These are phyloP conservation scores for Candida glaebosa DNA, from an alignment of 805 yeast genomes.

Conservation along the genomic window DNA sequence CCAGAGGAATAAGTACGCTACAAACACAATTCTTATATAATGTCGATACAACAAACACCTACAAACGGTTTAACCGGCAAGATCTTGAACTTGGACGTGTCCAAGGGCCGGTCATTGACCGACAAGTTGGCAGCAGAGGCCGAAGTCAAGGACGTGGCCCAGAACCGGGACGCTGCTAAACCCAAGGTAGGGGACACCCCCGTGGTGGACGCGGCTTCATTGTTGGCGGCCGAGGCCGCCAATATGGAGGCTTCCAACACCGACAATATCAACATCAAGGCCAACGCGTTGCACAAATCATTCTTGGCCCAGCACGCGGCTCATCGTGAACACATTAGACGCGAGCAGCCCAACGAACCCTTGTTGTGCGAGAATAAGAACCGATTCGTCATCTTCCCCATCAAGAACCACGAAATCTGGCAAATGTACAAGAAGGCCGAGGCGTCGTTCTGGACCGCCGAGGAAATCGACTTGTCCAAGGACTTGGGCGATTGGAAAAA, in stretches of 20 bases:
- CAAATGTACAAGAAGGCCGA: constrained; percentile 98
- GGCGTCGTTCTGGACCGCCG: constrained; percentile 99
- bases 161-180: constrained; percentile 7
- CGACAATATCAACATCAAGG: constrained; percentile 18
- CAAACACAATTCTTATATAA: too few species aligned
- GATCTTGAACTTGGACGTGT: constrained; percentile 38
- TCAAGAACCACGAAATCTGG: constrained; percentile 97
- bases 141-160: constrained; percentile 29
- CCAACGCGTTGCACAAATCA: constrained; percentile 41
- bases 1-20: too few species aligned
- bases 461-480: constrained; percentile 93
- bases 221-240: constrained; percentile 1
- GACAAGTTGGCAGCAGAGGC: constrained; percentile 43
- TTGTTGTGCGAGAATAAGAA: constrained; percentile 77
- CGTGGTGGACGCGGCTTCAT: constrained; percentile 1
- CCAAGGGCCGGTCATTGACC: constrained; percentile 36
- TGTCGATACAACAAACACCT: constrained; percentile 63
- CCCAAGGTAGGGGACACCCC: constrained; percentile 12
- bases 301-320: constrained; percentile 61
- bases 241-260: constrained; percentile 15
- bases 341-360: constrained; percentile 84
- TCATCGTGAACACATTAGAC: constrained; percentile 73
- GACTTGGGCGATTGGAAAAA: constrained; percentile 92
- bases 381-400: constrained; percentile 93
- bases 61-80: constrained; percentile 45